These are phyloP conservation scores for Flammula alnicola DNA, from an alignment of 1,284 basidiomycete genomes.

Conservation along the genomic window DNA sequence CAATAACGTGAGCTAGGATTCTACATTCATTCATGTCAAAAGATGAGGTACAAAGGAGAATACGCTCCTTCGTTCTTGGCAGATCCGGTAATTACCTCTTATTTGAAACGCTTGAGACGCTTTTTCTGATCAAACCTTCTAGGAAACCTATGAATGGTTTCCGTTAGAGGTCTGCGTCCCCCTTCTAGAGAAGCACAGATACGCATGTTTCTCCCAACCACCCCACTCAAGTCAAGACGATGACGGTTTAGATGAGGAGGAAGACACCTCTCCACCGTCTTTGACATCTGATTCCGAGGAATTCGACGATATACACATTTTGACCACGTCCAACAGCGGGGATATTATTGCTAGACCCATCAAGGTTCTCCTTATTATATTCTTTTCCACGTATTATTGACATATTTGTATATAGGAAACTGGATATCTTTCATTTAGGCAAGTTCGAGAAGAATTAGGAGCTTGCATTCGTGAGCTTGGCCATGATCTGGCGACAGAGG, in stretches of 20 bases:
- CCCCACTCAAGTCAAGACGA: conserved; percentile 50
- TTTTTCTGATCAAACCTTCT: not conserved
- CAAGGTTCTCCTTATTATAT: conserved; percentile 5
- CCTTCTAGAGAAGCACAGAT: conserved; percentile 66
- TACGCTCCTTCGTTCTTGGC: conserved; percentile 88
- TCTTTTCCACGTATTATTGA: not conserved
- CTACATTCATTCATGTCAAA: conserved; percentile 90
- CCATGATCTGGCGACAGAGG: conserved; percentile 29
- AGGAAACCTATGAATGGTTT: conserved; percentile 82
- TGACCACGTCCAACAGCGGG: conserved; percentile 10
- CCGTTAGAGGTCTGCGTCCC: conserved; percentile 65
- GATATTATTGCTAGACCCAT: conserved; percentile 16
- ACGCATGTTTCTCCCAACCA: conserved; percentile 72
- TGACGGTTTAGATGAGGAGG: conserved; percentile 22
- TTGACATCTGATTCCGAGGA: conserved; percentile 7
- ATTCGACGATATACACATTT: conserved; percentile 18
- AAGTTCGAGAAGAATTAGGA: conserved; percentile 25
- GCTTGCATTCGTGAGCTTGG: conserved; percentile 35
- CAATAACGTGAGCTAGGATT: conserved; percentile 61
- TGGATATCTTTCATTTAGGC: conserved; percentile 26
- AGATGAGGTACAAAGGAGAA: conserved; percentile 97
- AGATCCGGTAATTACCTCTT: conserved; percentile 68
- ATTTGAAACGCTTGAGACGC: not conserved
- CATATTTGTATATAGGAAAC: conserved; percentile 20
- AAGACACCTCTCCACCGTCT: not conserved